A percentile compares a stretch with the other conserved stretches of the same genome.
Conservation (phyloP, 1,284 basidiomycete species). For the Boletus semigastroideus region DNA sequence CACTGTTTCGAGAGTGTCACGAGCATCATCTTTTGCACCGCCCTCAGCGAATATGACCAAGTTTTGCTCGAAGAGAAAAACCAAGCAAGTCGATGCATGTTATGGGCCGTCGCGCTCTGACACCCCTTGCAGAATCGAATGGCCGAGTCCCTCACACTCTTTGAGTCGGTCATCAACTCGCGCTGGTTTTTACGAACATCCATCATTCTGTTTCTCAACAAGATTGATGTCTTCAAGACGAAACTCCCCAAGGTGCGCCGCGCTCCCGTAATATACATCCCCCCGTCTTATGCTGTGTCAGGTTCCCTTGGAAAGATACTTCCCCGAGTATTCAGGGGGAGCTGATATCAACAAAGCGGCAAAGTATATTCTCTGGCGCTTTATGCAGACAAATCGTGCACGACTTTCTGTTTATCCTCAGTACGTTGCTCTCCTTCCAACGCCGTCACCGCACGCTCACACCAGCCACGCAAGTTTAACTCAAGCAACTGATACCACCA, state of each 20-base stretch:
- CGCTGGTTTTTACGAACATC: slow-evolving; percentile 94
- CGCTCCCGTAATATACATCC: fast-evolving
- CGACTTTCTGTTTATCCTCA: slow-evolving; percentile 90
- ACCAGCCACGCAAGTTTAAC: slow-evolving; percentile 52
- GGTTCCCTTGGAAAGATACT: slow-evolving; percentile 86
- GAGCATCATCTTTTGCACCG: slow-evolving; percentile 94
- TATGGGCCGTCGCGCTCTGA: slow-evolving; percentile 4
- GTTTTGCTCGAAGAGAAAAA: slow-evolving; percentile 78
- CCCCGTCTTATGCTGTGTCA: slow-evolving; percentile 21
- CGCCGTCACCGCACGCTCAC: not conserved
- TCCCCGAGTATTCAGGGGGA: slow-evolving; percentile 94
- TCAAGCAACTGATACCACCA: slow-evolving; percentile 78
- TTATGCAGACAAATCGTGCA: slow-evolving; percentile 93
- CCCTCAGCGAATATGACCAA: slow-evolving; percentile 93
- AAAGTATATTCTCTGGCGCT: slow-evolving; percentile 97
- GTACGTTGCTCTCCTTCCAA: slow-evolving; percentile 46
- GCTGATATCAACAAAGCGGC: slow-evolving; percentile 96
- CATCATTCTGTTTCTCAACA: slow-evolving; percentile 93
- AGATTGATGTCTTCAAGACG: slow-evolving; percentile 94
- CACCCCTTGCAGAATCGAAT: slow-evolving; percentile 76
- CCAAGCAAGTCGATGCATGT: slow-evolving; percentile 53
- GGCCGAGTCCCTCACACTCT: slow-evolving; percentile 90
- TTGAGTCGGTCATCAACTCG: slow-evolving; percentile 97
- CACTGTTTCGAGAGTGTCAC: slow-evolving; percentile 95
- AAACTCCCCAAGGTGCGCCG: slow-evolving; percentile 78